Percentiles rank a stretch among this genome's conserved stretches.
These are phyloP conservation scores for Dryas drummondii DNA, from an alignment of 306 rosid genomes.

Conservation along the genomic window DNA sequence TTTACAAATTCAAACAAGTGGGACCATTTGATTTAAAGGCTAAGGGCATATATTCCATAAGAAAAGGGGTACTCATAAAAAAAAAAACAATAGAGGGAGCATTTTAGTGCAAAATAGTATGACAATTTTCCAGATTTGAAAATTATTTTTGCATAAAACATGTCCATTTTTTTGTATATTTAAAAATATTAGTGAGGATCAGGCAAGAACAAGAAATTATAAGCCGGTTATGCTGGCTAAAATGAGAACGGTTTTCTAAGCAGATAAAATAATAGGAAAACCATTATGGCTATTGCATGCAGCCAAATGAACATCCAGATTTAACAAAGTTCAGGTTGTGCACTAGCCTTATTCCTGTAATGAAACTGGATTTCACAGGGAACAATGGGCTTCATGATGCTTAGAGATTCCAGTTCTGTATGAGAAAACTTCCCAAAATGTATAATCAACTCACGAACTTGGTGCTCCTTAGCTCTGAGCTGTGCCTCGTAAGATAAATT, in stretches of 20 bases:
- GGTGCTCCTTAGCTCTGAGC: conserved; percentile 78
- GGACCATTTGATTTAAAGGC: not conserved
- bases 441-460: conserved; percentile 69
- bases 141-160: no score
- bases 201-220: no score
- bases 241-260: not conserved
- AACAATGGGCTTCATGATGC: conserved; percentile 68
- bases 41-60: no score
- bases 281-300: not conserved
- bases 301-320: conserved; percentile 2
- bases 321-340: not conserved
- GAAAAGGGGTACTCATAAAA: no score
- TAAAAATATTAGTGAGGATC: no score
- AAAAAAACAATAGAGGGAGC: not conserved
- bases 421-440: conserved; percentile 70
- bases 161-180: no score
- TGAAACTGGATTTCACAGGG: conserved; percentile 87
- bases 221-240: not conserved
- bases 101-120: not conserved
- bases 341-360: conserved; percentile 86
- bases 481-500: conserved; percentile 80
- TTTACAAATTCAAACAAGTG: not conserved
- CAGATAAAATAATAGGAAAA: not conserved
- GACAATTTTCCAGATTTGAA: not conserved
- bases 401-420: conserved; percentile 45